Evolutionary conservation across 208 protist genomes (phyloP).

Genomic region (Leptomonas pyrrhocoris): DNA sequence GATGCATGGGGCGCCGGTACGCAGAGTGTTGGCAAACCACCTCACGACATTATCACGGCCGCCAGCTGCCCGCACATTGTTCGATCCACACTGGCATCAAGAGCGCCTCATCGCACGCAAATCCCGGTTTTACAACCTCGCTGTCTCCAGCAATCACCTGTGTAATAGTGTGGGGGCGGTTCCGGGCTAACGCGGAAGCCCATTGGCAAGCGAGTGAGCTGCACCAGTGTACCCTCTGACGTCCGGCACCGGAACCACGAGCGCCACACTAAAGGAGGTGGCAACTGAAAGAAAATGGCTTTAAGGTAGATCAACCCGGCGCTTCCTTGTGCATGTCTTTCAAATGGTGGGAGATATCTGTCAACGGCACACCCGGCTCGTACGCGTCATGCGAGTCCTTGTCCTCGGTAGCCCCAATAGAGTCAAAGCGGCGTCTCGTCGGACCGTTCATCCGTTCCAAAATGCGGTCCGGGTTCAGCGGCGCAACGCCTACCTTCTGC

Average conservation of each 20-base stretch:
- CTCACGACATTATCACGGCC: background rate
- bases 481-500: background rate
- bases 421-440: background rate
- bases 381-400: background rate
- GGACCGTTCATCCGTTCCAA: background rate
- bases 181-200: background rate
- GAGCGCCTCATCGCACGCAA: background rate
- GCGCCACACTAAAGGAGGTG: background rate
- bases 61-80: slow-evolving; percentile 1
- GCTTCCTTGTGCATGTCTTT: background rate
- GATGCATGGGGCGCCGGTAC: no score
- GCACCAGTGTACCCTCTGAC: background rate
- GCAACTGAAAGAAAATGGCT: background rate
- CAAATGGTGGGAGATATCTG: background rate
- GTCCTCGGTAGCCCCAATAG: background rate
- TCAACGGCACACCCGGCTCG: background rate
- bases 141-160: background rate
- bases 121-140: background rate
- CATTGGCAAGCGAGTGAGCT: background rate
- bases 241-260: background rate
- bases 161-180: background rate
- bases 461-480: background rate
- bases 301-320: background rate
- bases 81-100: slow-evolving; percentile 1
- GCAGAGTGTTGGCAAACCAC: slow-evolving; percentile 1